Conservation (phyloP, 495 filamentous ascomycete genomes). For the Staphylotrichum tortipilum region DNA sequence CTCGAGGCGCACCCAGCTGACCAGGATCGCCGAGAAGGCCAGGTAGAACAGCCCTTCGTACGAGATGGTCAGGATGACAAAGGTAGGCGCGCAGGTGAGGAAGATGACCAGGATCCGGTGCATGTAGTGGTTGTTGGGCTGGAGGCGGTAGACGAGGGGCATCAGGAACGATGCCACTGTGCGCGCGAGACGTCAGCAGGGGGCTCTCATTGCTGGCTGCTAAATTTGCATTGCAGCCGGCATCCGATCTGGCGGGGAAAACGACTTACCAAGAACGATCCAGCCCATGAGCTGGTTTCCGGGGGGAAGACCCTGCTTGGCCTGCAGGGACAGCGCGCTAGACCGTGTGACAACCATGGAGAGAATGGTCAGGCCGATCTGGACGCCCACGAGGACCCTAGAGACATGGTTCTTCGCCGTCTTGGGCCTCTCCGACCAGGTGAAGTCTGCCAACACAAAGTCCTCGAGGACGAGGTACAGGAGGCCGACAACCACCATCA, state of each 20-base stretch:
- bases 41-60: conserved; percentile 98
- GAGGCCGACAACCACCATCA: conserved; percentile 74
- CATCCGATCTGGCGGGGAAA: too few species aligned
- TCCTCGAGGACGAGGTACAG: conserved; percentile 79
- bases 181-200: too few species aligned
- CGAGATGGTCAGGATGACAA: conserved; percentile 93
- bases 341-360: conserved; percentile 80
- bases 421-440: conserved; percentile 19
- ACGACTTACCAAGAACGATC: conserved; percentile 62
- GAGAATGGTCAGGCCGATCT: conserved; percentile 72
- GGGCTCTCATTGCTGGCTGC: too few species aligned
- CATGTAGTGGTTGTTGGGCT: conserved; percentile 80
- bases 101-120: conserved; percentile 86
- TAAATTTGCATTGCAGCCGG: too few species aligned
- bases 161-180: conserved; percentile 68
- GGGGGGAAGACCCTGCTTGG: conserved; percentile 75
- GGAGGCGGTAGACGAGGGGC: conserved; percentile 71
- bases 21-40: conserved; percentile 70
- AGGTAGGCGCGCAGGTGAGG: conserved; percentile 84
- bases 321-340: conserved; percentile 71
- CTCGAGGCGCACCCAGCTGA: conserved; percentile 87
- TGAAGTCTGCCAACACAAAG: conserved; percentile 46
- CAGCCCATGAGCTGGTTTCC: conserved; percentile 88
- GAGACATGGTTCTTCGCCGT: conserved; percentile 23
- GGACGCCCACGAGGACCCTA: conserved; percentile 38